Evolutionary conservation across 148 eudicot species (phyloP).

Genomic region (Pouteria glomerata): DNA sequence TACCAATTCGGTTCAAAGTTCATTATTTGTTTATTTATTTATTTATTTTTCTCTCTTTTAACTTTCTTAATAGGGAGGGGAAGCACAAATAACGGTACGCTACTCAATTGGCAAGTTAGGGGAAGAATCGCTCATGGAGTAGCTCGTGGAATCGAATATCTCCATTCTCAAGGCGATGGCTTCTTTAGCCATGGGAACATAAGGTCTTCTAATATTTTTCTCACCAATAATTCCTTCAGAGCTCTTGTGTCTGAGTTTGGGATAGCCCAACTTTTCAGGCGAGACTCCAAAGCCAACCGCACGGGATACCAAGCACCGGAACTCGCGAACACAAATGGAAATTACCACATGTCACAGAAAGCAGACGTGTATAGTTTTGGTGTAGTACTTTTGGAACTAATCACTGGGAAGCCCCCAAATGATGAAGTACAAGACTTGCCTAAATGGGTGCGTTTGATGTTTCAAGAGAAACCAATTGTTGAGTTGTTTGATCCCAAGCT

Average conservation of each 20-base stretch:
- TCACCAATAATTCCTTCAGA: conserved; percentile 6
- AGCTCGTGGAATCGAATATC: background rate
- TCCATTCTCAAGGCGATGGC: background rate
- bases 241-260: conserved; percentile 12
- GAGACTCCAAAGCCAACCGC: background rate
- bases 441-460: conserved; percentile 11
- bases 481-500: conserved; percentile 15
- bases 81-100: no score
- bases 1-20: no score
- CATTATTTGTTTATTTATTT: no score
- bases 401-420: conserved; percentile 10
- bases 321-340: background rate
- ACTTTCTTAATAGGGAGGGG: no score
- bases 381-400: conserved; percentile 19
- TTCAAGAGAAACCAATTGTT: background rate
- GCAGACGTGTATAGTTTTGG: conserved; percentile 24
- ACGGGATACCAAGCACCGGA: conserved; percentile 14
- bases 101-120: background rate
- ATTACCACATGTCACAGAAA: conserved; percentile 12
- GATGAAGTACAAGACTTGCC: conserved; percentile 16
- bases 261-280: conserved; percentile 10
- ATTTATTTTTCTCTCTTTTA: no score
- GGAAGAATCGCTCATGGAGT: background rate
- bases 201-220: conserved; percentile 16
- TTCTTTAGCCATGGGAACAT: background rate